Base-by-base conservation (phyloP, 306 rosid genomes). In the Acacia acuminata region DNA sequence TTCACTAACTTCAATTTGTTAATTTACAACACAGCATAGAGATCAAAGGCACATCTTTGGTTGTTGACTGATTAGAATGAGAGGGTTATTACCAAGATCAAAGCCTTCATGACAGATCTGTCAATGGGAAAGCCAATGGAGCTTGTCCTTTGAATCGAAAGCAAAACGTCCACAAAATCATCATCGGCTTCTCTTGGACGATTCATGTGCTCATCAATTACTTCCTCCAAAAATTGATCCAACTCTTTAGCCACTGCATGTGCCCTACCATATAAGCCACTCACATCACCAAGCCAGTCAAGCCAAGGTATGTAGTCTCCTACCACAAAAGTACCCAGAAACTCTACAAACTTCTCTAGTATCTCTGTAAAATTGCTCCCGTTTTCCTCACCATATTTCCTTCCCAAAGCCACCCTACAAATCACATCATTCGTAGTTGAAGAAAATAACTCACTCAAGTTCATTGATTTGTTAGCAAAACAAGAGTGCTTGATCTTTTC, bases 161-260 rank as follows among this genome's bases (percentile, higher is more conserved):
- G 94, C 81, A 91, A 44, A 48, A 88, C 87, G 20, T 93, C 92
- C 48, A 91, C 94, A 55, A 87, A 85, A 36, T 93, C 71, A 3
- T 66, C 7, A 34, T 34, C 11, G 11, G 20, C 66, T 74, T 34
- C 15, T 40, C 30, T 73, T 3, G 1, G 14, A 22, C 22, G 1
- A 44, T 10, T 75, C 2, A 61, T 6, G 66, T 43, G 80, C 20
- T 77, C 72, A 11, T 61, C 71, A 25, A 77, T 55, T 20, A 65
- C 68, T 75, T 73, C 38, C 34, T 76, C 81, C 50, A 82, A 76
- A 32, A 76, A 68, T 3, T 25, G 61, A 68, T 76, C 81, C 9
- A 82, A 13, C 5, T 53, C 20, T 71, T 30, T 8, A 55, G 77
- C 77, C 38, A 55, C 63, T 58, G 44, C 71, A 10, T 17, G 20